Percentiles rank a stretch among this genome's conserved stretches.
Conservation (phyloP, 768 basidiomycete genomes). For the Dendrothele bispora region DNA sequence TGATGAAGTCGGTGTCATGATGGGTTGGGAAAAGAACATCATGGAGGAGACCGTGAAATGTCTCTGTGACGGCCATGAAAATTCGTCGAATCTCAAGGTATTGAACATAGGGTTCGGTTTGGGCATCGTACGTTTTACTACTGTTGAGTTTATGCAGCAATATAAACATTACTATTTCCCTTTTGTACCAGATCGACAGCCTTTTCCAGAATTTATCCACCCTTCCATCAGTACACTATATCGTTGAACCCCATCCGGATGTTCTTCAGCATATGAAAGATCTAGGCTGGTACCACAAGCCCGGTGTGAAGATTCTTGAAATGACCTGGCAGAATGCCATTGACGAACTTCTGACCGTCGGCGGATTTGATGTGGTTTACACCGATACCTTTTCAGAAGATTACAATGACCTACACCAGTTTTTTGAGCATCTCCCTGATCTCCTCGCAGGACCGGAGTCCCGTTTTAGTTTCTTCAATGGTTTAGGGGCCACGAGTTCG, state of each 20-base stretch:
- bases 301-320: slow-evolving; percentile 77
- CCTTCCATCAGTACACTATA: slow-evolving; percentile 73
- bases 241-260: slow-evolving; percentile 93
- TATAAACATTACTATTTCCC: slow-evolving; percentile 5
- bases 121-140: slow-evolving; percentile 66
- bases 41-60: slow-evolving; percentile 80
- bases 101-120: slow-evolving; percentile 94
- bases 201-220: slow-evolving; percentile 68
- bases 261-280: slow-evolving; percentile 81
- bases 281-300: slow-evolving; percentile 75
- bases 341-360: slow-evolving; percentile 56
- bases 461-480: slow-evolving; percentile 96
- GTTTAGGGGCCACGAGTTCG: slow-evolving; percentile 91
- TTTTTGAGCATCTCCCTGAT: slow-evolving; percentile 81
- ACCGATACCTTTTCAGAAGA: slow-evolving; percentile 93
- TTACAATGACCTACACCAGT: slow-evolving; percentile 74
- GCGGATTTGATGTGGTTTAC: slow-evolving; percentile 87
- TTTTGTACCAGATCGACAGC: slow-evolving; percentile 72
- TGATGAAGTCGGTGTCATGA: slow-evolving; percentile 96
- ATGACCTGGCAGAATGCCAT: slow-evolving; percentile 95
- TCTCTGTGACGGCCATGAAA: slow-evolving; percentile 57
- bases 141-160: slow-evolving; percentile 1
- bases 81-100: slow-evolving; percentile 54
- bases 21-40: slow-evolving; percentile 94
- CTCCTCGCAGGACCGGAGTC: slow-evolving; percentile 73